phyloP scores from a whole-genome alignment of 495 filamentous ascomycete genomes.

The Apodospora peruviana region DNA sequence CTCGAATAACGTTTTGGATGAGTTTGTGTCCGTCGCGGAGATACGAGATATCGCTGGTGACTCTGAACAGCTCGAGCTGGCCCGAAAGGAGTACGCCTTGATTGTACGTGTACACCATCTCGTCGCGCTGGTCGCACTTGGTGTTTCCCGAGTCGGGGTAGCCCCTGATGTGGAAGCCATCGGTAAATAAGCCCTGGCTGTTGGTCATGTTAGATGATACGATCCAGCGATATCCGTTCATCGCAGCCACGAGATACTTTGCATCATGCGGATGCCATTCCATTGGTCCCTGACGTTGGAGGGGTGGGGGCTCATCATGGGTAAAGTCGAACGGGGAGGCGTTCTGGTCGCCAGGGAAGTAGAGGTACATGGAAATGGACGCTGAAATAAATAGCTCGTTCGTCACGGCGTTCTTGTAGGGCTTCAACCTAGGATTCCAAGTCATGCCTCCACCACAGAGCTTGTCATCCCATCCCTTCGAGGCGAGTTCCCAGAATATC shows the following conservation, averaged over 20 bases:
- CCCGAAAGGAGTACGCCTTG: constrained; percentile 91
- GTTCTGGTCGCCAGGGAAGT: constrained; percentile 77
- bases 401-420: constrained; percentile 97
- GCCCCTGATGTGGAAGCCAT: constrained; percentile 84
- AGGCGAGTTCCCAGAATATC: constrained; percentile 84
- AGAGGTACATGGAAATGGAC: constrained; percentile 82
- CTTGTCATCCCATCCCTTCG: constrained; percentile 71
- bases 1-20: constrained; percentile 62
- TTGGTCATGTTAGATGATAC: constrained; percentile 77
- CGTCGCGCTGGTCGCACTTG: constrained; percentile 71
- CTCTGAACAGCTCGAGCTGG: constrained; percentile 70
- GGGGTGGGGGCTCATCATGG: not conserved
- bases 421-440: constrained; percentile 76
- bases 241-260: constrained; percentile 61
- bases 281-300: not conserved
- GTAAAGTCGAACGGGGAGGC: constrained; percentile 54
- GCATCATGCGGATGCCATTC: constrained; percentile 50
- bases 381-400: constrained; percentile 87
- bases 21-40: constrained; percentile 75
- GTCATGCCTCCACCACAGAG: constrained; percentile 88
- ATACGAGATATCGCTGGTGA: constrained; percentile 61
- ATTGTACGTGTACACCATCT: constrained; percentile 95
- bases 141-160: constrained; percentile 45
- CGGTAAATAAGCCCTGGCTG: constrained; percentile 67
- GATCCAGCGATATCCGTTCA: constrained; percentile 80